Percentiles rank a stretch among this genome's conserved stretches.
Conservation (phyloP, 306 rosid genomes). For the Pyrus bretschneideri region DNA sequence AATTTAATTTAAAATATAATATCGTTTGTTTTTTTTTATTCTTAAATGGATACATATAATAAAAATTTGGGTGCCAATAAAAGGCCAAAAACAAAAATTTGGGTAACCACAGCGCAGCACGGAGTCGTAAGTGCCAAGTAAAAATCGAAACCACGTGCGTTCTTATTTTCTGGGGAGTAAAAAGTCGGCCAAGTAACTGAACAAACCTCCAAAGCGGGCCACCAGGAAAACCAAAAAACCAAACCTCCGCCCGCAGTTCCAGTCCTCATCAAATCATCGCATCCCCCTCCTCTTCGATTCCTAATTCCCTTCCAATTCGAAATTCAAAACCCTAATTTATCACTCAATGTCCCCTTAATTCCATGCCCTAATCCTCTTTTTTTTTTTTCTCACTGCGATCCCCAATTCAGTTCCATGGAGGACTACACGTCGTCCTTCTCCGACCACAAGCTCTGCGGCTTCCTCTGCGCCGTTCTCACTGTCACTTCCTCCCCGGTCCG, state of each 20-base stretch:
- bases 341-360: background rate
- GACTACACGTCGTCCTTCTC: conserved; percentile 21
- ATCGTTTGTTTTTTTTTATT: too few relatives aligned
- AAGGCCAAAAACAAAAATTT: too few relatives aligned
- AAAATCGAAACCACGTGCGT: background rate
- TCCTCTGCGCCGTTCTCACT: conserved; percentile 54
- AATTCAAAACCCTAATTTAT: background rate
- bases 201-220: background rate
- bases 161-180: background rate
- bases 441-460: conserved; percentile 74
- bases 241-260: background rate
- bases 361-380: background rate
- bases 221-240: background rate
- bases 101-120: too few relatives aligned
- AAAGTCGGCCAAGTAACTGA: background rate
- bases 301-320: background rate
- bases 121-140: too few relatives aligned
- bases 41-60: too few relatives aligned
- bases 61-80: too few relatives aligned
- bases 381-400: background rate
- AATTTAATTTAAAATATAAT: too few relatives aligned
- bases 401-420: conserved; percentile 21
- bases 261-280: background rate
- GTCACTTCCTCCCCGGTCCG: conserved; percentile 13
- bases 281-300: background rate